phyloP scores from a whole-genome alignment of 2,329 filamentous ascomycete species.

The Hypocreales sp. region DNA sequence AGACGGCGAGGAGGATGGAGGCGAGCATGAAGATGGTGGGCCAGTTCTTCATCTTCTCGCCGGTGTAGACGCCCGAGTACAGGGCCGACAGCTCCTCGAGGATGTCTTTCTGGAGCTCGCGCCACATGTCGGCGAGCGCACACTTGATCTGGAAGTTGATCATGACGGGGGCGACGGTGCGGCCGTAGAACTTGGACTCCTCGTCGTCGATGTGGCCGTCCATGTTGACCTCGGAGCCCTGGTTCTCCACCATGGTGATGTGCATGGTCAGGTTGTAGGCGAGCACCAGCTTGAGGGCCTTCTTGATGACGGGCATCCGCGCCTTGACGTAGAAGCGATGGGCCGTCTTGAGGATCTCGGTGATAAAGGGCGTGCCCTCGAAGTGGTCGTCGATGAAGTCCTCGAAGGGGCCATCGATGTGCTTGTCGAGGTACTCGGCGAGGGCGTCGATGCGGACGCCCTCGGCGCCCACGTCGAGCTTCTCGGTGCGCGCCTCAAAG shows the following conservation, averaged over 20 bases:
- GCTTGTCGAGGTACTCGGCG: constrained; percentile 86
- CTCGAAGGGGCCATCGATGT: constrained; percentile 85
- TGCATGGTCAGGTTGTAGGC: constrained; percentile 93
- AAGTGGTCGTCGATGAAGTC: constrained; percentile 93
- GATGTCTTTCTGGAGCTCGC: constrained; percentile 89
- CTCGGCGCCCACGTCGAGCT: constrained; percentile 76
- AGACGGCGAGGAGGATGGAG: constrained; percentile 81
- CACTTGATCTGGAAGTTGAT: constrained; percentile 99
- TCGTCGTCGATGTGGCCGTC: constrained; percentile 76
- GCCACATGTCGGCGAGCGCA: constrained; percentile 95
- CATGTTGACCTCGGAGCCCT: constrained; percentile 63
- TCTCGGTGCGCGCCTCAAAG: constrained; percentile 78
- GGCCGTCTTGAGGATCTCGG: constrained; percentile 89
- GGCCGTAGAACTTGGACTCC: constrained; percentile 75
- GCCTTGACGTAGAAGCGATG: constrained; percentile 87
- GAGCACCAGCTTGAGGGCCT: constrained; percentile 85
- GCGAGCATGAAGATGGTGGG: constrained; percentile 97
- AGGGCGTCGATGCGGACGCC: constrained; percentile 69
- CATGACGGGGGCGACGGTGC: constrained; percentile 90
- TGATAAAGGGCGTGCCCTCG: constrained; percentile 86
- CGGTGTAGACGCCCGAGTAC: constrained; percentile 96
- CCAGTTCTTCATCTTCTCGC: constrained; percentile 97
- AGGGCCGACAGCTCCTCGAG: constrained; percentile 82
- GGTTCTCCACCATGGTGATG: constrained; percentile 85
- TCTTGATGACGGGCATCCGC: constrained; percentile 77